These are phyloP conservation scores for Fusarium multiceps DNA, from an alignment of 2,329 filamentous ascomycete genomes.

Conservation along the genomic window DNA sequence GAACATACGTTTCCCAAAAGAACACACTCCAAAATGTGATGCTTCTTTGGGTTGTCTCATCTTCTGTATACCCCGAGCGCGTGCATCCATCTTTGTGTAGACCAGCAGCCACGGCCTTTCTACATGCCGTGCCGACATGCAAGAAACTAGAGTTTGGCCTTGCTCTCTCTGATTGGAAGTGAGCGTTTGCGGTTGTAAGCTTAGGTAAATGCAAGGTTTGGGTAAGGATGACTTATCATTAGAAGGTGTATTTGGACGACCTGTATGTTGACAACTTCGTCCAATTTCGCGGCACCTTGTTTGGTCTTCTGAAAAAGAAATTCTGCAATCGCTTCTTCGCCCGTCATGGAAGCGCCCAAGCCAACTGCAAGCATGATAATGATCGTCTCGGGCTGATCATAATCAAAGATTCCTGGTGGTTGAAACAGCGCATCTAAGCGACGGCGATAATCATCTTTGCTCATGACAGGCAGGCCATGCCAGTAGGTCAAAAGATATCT, in stretches of 20 bases:
- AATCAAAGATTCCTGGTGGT: constrained; percentile 45
- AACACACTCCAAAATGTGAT: constrained; percentile 53
- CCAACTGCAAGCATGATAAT: constrained; percentile 54
- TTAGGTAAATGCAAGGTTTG: constrained; percentile 3
- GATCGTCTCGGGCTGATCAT: constrained; percentile 52
- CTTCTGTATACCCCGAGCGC: constrained; percentile 46
- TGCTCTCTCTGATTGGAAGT: constrained; percentile 58
- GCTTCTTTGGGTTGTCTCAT: constrained; percentile 52
- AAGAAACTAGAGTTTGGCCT: constrained; percentile 57
- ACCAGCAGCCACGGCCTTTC: constrained; percentile 57
- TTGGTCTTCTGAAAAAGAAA: constrained; percentile 58
- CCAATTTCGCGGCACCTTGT: constrained; percentile 50
- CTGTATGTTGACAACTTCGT: constrained; percentile 59
- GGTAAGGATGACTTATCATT: constrained; percentile 54
- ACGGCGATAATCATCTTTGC: constrained; percentile 50
- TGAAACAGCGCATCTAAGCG: constrained; percentile 52
- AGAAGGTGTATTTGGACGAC: constrained; percentile 56
- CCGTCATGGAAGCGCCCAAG: constrained; percentile 52
- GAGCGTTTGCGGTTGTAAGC: constrained; percentile 48
- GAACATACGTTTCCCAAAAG: constrained; percentile 55
- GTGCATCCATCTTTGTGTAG: constrained; percentile 56
- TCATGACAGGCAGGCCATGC: constrained; percentile 51
- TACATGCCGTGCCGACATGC: constrained; percentile 53
- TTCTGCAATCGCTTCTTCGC: constrained; percentile 54
- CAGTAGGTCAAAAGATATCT: constrained; percentile 56